phyloP scores from a whole-genome alignment of 805 yeast species.

The Barnettozyma botsteinii region DNA sequence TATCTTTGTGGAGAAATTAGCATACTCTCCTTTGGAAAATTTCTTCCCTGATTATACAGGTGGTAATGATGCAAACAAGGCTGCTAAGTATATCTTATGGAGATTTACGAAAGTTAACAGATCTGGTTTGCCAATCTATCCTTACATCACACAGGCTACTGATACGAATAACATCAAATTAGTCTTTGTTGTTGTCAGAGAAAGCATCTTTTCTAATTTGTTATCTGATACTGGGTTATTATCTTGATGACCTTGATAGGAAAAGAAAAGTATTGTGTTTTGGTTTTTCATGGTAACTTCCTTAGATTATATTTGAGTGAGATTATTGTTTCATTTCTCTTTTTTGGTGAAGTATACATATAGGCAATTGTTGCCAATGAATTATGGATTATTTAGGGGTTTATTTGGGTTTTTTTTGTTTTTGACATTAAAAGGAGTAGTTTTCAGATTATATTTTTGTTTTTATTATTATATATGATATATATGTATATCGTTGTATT shows the following conservation, averaged over 20 bases:
- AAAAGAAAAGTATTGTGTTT: background rate
- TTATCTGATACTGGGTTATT: conserved; percentile 72
- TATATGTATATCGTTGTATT: background rate
- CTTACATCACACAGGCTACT: conserved; percentile 92
- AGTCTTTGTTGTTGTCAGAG: conserved; percentile 81
- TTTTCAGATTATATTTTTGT: no score
- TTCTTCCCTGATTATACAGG: conserved; percentile 90
- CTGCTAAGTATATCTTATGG: conserved; percentile 89
- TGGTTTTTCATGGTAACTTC: background rate
- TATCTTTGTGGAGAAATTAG: conserved; percentile 79
- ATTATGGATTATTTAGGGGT: background rate
- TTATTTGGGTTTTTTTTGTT: background rate
- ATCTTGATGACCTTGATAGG: conserved; percentile 23
- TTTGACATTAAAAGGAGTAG: background rate
- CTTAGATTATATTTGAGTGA: background rate
- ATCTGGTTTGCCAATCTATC: conserved; percentile 74
- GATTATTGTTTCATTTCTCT: background rate
- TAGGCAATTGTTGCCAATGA: no score
- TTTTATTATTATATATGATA: background rate
- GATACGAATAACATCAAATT: conserved; percentile 84
- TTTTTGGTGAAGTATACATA: no score
- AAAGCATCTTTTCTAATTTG: conserved; percentile 70
- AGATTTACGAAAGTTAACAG: conserved; percentile 81
- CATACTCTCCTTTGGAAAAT: conserved; percentile 71
- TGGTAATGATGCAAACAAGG: conserved; percentile 83